Percentiles rank a stretch among this genome's conserved stretches.
Evolutionary conservation across 108 stramenopile genomes (phyloP).

Genomic region (Nitzschia sp.): DNA sequence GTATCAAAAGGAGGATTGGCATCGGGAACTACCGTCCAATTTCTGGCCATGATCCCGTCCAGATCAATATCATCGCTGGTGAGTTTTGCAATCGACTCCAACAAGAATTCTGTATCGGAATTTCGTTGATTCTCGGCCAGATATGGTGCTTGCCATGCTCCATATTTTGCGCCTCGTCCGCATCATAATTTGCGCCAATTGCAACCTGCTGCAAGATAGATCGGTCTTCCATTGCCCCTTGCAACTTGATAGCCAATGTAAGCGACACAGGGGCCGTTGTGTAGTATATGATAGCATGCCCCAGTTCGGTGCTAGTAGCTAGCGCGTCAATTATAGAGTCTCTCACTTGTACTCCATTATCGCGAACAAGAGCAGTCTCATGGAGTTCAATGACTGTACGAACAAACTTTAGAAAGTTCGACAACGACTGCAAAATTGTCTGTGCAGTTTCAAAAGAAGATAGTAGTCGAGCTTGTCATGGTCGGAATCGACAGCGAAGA

Average conservation of each 20-base stretch:
- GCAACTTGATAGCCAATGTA: slow-evolving; percentile 14
- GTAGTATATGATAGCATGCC: slow-evolving; percentile 33
- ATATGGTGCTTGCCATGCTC: slow-evolving; percentile 27
- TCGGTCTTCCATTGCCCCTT: slow-evolving; percentile 15
- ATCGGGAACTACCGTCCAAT: slow-evolving; percentile 7
- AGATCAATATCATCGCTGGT: slow-evolving; percentile 26
- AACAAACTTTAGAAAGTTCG: slow-evolving; percentile 17
- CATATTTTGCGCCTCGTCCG: slow-evolving; percentile 19
- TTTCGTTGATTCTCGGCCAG: neutral
- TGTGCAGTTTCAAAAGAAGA: slow-evolving; percentile 25
- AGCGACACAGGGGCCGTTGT: slow-evolving; percentile 28
- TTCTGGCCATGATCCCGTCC: slow-evolving; percentile 7
- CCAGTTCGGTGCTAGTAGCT: slow-evolving; percentile 29
- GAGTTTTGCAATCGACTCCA: slow-evolving; percentile 17
- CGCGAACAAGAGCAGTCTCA: slow-evolving; percentile 1
- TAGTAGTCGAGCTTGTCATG: neutral
- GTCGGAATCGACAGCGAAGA: slow-evolving; percentile 12
- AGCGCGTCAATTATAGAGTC: slow-evolving; percentile 25
- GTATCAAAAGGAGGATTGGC: slow-evolving; percentile 9
- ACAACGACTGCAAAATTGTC: slow-evolving; percentile 19
- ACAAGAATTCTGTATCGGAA: slow-evolving; percentile 3
- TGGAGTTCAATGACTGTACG: slow-evolving; percentile 21
- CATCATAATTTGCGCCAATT: neutral
- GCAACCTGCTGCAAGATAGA: slow-evolving; percentile 14
- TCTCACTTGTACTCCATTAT: slow-evolving; percentile 11